A percentile compares a stretch with the other conserved stretches of the same genome.
Evolutionary conservation across 345 rosid species (phyloP).

Genomic region (Punica granatum): DNA sequence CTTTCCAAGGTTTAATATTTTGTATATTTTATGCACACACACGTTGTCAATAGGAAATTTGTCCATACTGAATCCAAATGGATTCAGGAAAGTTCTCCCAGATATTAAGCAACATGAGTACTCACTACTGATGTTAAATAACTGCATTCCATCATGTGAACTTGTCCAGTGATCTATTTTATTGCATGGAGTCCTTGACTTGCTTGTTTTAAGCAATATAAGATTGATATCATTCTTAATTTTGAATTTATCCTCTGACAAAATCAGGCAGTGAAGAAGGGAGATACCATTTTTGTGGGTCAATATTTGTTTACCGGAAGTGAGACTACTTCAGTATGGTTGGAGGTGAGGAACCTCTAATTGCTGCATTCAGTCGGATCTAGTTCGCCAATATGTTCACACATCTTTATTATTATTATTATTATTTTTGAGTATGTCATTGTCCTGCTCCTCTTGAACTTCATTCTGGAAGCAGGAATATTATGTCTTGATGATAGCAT

Average conservation of each 20-base stretch:
- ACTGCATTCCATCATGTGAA: not conserved
- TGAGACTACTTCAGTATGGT: slow-evolving; percentile 97
- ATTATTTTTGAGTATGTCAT: no score
- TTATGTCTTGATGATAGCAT: not conserved
- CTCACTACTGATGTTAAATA: not conserved
- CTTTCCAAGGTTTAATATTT: slow-evolving; percentile 76
- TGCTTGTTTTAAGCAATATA: not conserved
- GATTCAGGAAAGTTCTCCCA: not conserved
- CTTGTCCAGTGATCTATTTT: not conserved
- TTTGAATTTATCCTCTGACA: not conserved
- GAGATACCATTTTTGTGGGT: slow-evolving; percentile 91
- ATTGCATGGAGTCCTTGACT: no score
- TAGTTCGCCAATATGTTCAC: no score
- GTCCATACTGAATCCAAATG: not conserved
- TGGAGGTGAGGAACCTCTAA: slow-evolving; percentile 50
- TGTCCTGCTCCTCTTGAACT: not conserved
- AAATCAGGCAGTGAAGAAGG: slow-evolving; percentile 81
- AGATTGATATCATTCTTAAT: not conserved
- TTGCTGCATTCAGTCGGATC: not conserved
- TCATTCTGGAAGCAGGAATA: not conserved
- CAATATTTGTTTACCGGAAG: slow-evolving; percentile 95
- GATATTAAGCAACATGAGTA: not conserved
- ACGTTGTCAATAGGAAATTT: not conserved
- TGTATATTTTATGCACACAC: no score
- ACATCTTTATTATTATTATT: no score